phyloP scores from a whole-genome alignment of 2,329 filamentous ascomycete species.

The Dothistroma pini region DNA sequence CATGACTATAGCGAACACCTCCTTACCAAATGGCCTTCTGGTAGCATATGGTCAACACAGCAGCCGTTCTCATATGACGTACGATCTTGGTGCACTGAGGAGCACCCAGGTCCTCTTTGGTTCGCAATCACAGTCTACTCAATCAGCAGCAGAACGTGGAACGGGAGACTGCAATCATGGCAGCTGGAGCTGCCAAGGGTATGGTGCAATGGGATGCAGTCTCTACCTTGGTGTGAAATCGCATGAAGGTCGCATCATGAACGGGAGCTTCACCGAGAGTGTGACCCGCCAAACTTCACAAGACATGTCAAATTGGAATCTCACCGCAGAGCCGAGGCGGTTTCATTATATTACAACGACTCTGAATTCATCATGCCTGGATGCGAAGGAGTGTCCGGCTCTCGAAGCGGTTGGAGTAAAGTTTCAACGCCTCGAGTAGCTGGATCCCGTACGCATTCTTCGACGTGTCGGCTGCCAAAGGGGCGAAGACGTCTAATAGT shows the following conservation, averaged over 20 bases:
- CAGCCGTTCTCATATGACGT: neutral
- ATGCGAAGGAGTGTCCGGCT: neutral
- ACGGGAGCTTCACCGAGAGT: constrained; percentile 4
- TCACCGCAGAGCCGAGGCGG: neutral
- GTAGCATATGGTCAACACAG: neutral
- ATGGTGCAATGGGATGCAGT: constrained; percentile 7
- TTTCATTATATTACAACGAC: neutral
- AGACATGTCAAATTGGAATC: neutral
- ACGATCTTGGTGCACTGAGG: neutral
- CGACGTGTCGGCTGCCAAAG: neutral
- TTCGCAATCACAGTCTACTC: neutral
- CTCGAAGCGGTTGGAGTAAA: neutral
- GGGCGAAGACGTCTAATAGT: neutral
- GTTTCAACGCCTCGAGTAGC: constrained; percentile 1
- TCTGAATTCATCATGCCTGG: neutral
- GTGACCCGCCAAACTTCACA: constrained; percentile 1
- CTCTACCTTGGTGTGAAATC: constrained; percentile 10
- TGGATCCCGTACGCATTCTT: constrained; percentile 7
- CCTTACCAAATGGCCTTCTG: neutral
- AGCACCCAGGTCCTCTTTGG: neutral
- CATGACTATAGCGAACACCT: neutral
- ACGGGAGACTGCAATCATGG: neutral
- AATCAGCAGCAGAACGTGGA: no score
- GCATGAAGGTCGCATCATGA: constrained; percentile 1
- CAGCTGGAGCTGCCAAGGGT: constrained; percentile 12